phyloP scores from a whole-genome alignment of 176 grass and related monocot species.

The Triticum aestivum region IWGSC_CS_RefSeq_v2.1 NC_057804.1:392584091-392584590 shows the following conservation, averaged over 20 bases:
- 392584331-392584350: constrained; percentile 30
- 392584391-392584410: constrained; percentile 12
- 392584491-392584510: not conserved
- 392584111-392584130: constrained; percentile 17
- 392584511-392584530: not conserved
- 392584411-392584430: constrained; percentile 36
- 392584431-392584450: not conserved
- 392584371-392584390: constrained; percentile 22
- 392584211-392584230: constrained; percentile 21
- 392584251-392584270: constrained; percentile 24
- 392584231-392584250: constrained; percentile 43
- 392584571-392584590: constrained; percentile 21
- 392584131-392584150: not conserved
- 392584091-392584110: constrained; percentile 30
- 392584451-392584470: constrained; percentile 37
- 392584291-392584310: constrained; percentile 40
- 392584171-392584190: constrained; percentile 6
- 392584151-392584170: constrained; percentile 25
- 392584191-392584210: constrained; percentile 5
- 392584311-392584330: constrained; percentile 19
- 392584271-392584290: not conserved
- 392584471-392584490: not conserved
- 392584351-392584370: constrained; percentile 32
- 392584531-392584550: constrained; percentile 21
- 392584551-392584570: constrained; percentile 34